phyloP scores from a whole-genome alignment of 1,139 yeast species.

The Casaregolazyma lundiana region DNA sequence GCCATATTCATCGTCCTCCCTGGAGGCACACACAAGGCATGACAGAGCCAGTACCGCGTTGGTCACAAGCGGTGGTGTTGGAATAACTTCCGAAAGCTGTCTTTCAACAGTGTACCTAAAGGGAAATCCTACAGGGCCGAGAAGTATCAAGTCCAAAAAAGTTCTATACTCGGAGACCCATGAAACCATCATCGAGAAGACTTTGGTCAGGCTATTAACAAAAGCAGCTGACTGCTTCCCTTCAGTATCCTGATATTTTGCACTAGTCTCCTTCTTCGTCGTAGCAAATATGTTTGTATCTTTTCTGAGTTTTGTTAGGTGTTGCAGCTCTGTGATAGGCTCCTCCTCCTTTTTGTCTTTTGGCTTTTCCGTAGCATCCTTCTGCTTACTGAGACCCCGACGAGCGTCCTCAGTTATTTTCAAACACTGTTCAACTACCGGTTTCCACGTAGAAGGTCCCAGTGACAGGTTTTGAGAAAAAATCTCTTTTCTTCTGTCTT shows the following conservation, averaged over 20 bases:
- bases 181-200: constrained; percentile 2
- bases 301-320: constrained; percentile 16
- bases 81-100: constrained; percentile 23
- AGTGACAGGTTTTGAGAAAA: constrained; percentile 32
- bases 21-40: constrained; percentile 28
- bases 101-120: constrained; percentile 33
- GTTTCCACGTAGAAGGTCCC: constrained; percentile 24
- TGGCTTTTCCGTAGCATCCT: constrained; percentile 10
- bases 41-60: constrained; percentile 30
- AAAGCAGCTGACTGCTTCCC: constrained; percentile 23
- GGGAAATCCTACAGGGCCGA: constrained; percentile 23
- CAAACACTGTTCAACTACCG: constrained; percentile 23
- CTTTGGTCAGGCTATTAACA: constrained; percentile 13
- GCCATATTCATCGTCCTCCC: constrained; percentile 37
- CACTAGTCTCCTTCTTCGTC: constrained; percentile 1
- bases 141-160: constrained; percentile 15
- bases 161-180: constrained; percentile 15
- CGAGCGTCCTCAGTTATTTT: constrained; percentile 17
- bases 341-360: constrained; percentile 11
- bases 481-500: constrained; percentile 32
- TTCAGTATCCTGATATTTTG: constrained; percentile 24
- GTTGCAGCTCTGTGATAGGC: constrained; percentile 2
- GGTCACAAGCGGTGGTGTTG: constrained; percentile 26
- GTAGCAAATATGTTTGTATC: constrained; percentile 17
- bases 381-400: constrained; percentile 13